Conservation (phyloP, 1,139 yeast genomes). For the Blastobotrys persicus region DNA sequence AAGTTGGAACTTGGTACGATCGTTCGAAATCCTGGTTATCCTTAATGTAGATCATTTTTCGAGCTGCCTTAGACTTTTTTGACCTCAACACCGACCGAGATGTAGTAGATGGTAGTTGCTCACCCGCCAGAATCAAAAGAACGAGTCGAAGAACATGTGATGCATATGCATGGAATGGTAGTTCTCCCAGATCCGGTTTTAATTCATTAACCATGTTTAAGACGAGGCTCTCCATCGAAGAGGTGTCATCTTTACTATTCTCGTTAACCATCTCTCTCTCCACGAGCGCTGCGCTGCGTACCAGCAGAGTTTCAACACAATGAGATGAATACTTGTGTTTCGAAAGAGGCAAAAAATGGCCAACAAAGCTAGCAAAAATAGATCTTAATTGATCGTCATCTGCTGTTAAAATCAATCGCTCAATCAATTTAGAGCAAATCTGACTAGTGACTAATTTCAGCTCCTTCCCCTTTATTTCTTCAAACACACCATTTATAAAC, state of each 20-base stretch:
- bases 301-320: conserved; percentile 82
- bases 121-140: conserved; percentile 70
- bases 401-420: conserved; percentile 71
- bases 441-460: conserved; percentile 90
- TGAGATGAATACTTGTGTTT: conserved; percentile 93
- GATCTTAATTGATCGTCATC: conserved; percentile 59
- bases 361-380: conserved; percentile 64
- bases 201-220: conserved; percentile 65
- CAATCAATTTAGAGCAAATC: conserved; percentile 89
- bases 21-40: conserved; percentile 52
- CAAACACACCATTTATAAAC: conserved; percentile 73
- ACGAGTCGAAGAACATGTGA: conserved; percentile 81
- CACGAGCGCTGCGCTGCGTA: conserved; percentile 69
- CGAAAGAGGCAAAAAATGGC: conserved; percentile 71
- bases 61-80: conserved; percentile 82
- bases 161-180: conserved; percentile 77
- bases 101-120: conserved; percentile 74
- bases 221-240: conserved; percentile 63
- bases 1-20: conserved; percentile 63
- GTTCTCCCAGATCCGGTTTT: conserved; percentile 53
- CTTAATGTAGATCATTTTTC: conserved; percentile 87
- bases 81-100: conserved; percentile 75
- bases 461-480: conserved; percentile 87
- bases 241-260: conserved; percentile 40
- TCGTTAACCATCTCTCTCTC: conserved; percentile 61